A percentile compares a stretch with the other conserved stretches of the same genome.
Evolutionary conservation across 2,329 filamentous ascomycete species (phyloP).

Genomic region (Erysiphe neolycopersici): DNA sequence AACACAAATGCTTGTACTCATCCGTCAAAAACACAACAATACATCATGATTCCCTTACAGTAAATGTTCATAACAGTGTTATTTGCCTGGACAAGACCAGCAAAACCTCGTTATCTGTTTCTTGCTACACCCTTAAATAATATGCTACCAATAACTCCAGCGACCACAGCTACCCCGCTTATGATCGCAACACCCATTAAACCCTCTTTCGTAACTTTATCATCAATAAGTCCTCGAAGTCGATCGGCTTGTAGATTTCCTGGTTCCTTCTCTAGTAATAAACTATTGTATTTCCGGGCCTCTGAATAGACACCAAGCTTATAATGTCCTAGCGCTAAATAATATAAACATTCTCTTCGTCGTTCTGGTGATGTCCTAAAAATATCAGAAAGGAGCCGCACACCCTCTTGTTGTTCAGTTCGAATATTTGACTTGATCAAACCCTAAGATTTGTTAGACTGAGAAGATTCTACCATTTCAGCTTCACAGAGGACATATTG

Average conservation of each 20-base stretch:
- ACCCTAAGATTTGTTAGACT: conserved; percentile 27
- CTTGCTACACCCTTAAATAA: conserved; percentile 50
- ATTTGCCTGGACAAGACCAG: no score
- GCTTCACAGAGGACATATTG: background rate
- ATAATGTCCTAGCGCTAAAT: conserved; percentile 90
- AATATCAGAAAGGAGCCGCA: conserved; percentile 83
- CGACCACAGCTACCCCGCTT: conserved; percentile 73
- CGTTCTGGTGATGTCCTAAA: conserved; percentile 84
- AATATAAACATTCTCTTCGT: conserved; percentile 92
- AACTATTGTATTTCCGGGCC: conserved; percentile 79
- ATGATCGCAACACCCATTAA: conserved; percentile 86
- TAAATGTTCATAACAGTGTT: no score
- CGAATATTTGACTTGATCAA: conserved; percentile 78
- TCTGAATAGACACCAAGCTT: conserved; percentile 96
- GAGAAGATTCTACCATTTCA: background rate
- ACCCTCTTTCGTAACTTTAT: conserved; percentile 86
- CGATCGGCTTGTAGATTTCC: conserved; percentile 76
- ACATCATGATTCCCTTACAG: no score
- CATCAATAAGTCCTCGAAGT: conserved; percentile 68
- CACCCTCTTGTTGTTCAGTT: conserved; percentile 75
- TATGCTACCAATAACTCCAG: conserved; percentile 75
- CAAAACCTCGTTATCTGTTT: conserved; percentile 12
- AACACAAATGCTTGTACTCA: no score
- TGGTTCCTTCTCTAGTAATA: conserved; percentile 72
- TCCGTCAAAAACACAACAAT: no score